A percentile compares a stretch with the other conserved stretches of the same genome.
phyloP scores from a whole-genome alignment of 1,284 basidiomycete species.

The Cystobasidium sp. region DNA sequence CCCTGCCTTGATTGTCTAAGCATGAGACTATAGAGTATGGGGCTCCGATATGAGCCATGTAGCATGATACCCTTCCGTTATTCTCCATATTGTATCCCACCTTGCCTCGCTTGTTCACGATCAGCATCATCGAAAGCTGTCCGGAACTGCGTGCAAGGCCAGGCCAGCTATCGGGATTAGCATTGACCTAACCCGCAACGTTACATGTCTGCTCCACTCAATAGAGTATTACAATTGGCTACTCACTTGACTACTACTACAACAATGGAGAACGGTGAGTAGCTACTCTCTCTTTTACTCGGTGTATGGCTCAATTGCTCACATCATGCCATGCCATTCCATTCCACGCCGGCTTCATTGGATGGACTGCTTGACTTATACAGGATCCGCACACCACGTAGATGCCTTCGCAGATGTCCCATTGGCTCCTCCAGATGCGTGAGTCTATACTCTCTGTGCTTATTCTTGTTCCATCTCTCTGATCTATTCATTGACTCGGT shows the following conservation, averaged over 20 bases:
- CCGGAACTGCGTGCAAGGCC: background rate
- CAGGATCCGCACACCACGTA: conserved; percentile 28
- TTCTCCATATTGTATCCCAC: no score
- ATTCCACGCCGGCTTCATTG: conserved; percentile 9
- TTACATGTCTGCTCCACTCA: conserved; percentile 12
- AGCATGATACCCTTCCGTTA: no score
- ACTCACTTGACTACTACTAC: background rate
- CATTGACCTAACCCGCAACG: background rate
- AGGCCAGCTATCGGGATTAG: background rate
- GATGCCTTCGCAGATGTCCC: conserved; percentile 41
- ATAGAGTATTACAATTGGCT: conserved; percentile 11
- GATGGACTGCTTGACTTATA: no score
- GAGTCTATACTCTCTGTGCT: background rate
- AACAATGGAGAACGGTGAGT: conserved; percentile 19
- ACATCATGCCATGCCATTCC: background rate
- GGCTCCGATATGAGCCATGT: no score
- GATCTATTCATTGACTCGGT: background rate
- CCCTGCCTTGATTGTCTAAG: no score
- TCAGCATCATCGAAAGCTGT: no score
- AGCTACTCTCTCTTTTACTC: background rate
- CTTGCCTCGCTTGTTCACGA: no score
- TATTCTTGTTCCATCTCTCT: background rate
- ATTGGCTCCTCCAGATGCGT: conserved; percentile 44
- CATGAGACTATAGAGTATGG: no score
- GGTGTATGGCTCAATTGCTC: background rate